Conservation (phyloP, 1,139 yeast species). For the Hemisphaericaspora xylanilytica region DNA sequence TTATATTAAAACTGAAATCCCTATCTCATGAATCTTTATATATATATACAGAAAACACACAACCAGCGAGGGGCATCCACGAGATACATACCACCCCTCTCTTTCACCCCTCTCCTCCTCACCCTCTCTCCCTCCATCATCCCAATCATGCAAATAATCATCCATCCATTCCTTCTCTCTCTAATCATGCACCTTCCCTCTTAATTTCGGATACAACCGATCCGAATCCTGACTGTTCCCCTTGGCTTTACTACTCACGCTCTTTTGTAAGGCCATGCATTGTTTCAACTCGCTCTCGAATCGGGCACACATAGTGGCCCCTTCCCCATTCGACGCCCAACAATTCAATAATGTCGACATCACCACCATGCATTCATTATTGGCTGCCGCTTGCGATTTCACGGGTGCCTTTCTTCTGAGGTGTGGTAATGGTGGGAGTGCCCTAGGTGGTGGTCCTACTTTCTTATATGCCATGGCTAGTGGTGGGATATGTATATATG, state of each 20-base stretch:
- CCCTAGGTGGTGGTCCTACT: slow-evolving; percentile 26
- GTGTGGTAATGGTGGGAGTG: slow-evolving; percentile 73
- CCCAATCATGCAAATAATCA: not conserved
- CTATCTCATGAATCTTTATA: slow-evolving; percentile 3
- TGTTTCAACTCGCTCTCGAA: slow-evolving; percentile 53
- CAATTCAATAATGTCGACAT: slow-evolving; percentile 88
- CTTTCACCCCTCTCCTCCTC: not conserved
- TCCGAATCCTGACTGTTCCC: slow-evolving; percentile 82
- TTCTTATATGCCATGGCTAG: slow-evolving; percentile 29
- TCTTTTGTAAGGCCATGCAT: slow-evolving; percentile 49
- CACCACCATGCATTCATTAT: slow-evolving; percentile 71
- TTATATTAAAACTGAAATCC: slow-evolving; percentile 3
- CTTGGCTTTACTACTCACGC: slow-evolving; percentile 42
- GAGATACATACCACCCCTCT: slow-evolving; percentile 1
- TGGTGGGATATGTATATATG: too few species aligned
- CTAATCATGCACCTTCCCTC: slow-evolving; percentile 71
- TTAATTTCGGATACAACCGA: slow-evolving; percentile 74
- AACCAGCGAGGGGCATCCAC: too few species aligned
- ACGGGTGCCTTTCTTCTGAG: slow-evolving; percentile 69
- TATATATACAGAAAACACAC: too few species aligned
- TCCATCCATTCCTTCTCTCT: slow-evolving; percentile 6
- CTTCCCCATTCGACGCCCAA: slow-evolving; percentile 96
- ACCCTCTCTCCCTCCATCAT: not conserved
- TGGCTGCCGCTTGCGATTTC: slow-evolving; percentile 53
- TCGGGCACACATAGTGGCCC: slow-evolving; percentile 60